phyloP scores from a whole-genome alignment of 2,329 filamentous ascomycete genomes.

The Leptographium wingfieldii region DNA sequence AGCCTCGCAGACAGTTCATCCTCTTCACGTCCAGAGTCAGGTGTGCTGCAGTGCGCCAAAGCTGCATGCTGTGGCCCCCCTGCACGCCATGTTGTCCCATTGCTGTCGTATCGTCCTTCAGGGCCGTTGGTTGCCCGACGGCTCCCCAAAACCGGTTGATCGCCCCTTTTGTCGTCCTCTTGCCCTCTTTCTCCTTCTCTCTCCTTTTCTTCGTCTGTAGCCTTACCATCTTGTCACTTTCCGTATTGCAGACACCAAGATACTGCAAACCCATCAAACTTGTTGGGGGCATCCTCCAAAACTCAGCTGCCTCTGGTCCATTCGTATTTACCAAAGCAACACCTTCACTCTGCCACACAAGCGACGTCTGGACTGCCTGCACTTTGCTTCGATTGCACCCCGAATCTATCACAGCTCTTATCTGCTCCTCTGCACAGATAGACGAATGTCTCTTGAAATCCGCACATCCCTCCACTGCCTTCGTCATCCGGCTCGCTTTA shows the following conservation, averaged over 20 bases:
- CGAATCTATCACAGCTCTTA: background rate
- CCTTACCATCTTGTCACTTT: background rate
- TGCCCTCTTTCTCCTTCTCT: background rate
- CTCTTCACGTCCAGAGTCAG: background rate
- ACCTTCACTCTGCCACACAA: no score
- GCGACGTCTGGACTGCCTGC: no score
- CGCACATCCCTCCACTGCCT: slow-evolving; percentile 43
- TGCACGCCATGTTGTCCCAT: background rate
- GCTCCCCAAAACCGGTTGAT: no score
- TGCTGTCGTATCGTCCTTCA: background rate
- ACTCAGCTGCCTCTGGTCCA: no score
- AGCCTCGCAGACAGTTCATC: no score
- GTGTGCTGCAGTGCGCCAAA: background rate
- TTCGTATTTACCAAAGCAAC: no score
- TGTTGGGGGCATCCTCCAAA: no score
- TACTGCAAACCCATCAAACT: no score
- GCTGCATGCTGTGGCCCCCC: background rate
- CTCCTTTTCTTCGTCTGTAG: background rate
- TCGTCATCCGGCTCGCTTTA: slow-evolving; percentile 43
- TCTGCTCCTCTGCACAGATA: background rate
- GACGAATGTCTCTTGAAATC: slow-evolving; percentile 44
- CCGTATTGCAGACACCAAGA: no score
- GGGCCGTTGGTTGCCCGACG: background rate
- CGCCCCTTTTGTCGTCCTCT: background rate
- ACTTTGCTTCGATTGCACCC: no score